Evolutionary conservation across 148 eudicot species (phyloP), one percentile per base, ranked within the genome.

Genomic region (Nepenthes gracilis): DNA sequence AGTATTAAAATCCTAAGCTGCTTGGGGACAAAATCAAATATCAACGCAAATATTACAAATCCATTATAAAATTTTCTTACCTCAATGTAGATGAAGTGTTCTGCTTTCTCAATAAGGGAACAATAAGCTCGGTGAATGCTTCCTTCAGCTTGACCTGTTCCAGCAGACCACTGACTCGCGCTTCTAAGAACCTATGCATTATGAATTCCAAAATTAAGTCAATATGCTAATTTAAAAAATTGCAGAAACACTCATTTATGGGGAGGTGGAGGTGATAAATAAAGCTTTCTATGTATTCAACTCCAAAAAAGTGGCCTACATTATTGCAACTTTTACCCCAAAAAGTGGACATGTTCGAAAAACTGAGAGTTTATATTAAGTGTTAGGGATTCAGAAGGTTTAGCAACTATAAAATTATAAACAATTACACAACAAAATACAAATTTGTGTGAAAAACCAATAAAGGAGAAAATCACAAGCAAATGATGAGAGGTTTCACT

Each of bases 121-220:
- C 95, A 84, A 59, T 94, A 89, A 67, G 99, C 95, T 69, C 54
- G 80, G 71, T 94, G 99, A 73, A 94, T 94, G 64, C 99, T 94
- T 15, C 86, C 99, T 82, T 94, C 99, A 72, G 77, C 75, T 80
- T 89, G 95, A 74, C 85, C 84, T 66, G 97, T 89, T 61, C 99
- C 99, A 69, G 95, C 97, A 54, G 99, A 94, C 99, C 99, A 94
- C 51, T 85, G 92, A 67, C 97, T 83, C 67, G 83, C 99, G 66
- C 99, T 94, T 70, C 99, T 81, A 69, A 94, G 69, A 72, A 94
- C 72, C 98, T 93, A 67, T 35, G 57, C 35, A 67, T 55, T 54
- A 62, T n/a, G 12, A 35, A 47, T 58, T 33, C 56, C 59, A 62
- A 43, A 38, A 12, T 56, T n/a, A 54, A 54, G 49, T 47, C 45